phyloP scores from a whole-genome alignment of 1,139 yeast genomes.

The Lodderomyces beijingensis region DNA sequence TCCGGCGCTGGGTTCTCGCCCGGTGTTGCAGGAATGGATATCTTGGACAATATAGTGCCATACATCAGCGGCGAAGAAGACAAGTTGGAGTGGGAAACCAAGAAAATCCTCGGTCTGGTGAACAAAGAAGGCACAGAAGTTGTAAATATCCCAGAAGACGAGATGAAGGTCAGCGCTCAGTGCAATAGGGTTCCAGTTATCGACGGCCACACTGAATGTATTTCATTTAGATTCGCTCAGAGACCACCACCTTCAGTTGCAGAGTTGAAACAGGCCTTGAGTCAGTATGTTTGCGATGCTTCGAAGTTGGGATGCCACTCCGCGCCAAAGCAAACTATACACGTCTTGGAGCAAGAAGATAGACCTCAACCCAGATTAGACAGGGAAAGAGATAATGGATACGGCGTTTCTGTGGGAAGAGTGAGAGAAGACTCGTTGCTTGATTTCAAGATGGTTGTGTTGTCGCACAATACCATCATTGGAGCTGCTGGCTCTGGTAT shows the following conservation, averaged over 20 bases:
- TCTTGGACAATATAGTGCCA: slow-evolving; percentile 91
- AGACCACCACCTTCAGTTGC: slow-evolving; percentile 84
- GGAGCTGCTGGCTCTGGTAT: slow-evolving; percentile 99
- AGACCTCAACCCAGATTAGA: slow-evolving; percentile 98
- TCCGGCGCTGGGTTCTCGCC: slow-evolving; percentile 99
- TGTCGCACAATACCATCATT: slow-evolving; percentile 93
- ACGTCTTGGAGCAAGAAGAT: slow-evolving; percentile 83
- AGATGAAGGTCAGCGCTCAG: slow-evolving; percentile 87
- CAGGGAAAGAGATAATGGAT: slow-evolving; percentile 92
- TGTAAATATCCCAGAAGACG: slow-evolving; percentile 59
- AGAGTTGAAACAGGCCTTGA: slow-evolving; percentile 64
- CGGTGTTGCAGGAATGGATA: slow-evolving; percentile 94
- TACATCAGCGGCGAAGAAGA: slow-evolving; percentile 97
- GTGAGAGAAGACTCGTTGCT: slow-evolving; percentile 88
- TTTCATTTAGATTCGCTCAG: slow-evolving; percentile 76
- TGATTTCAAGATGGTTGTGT: slow-evolving; percentile 92
- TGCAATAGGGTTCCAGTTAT: slow-evolving; percentile 96
- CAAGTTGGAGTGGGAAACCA: slow-evolving; percentile 97
- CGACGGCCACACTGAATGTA: slow-evolving; percentile 97
- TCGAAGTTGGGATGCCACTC: slow-evolving; percentile 73
- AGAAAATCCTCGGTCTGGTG: slow-evolving; percentile 77
- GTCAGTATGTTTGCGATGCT: slow-evolving; percentile 84
- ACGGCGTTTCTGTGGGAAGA: slow-evolving; percentile 93
- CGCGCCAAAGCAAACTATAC: slow-evolving; percentile 90
- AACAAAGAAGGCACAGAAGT: slow-evolving; percentile 54